phyloP scores from a whole-genome alignment of 306 rosid species.

The Potentilla sterilis region DNA sequence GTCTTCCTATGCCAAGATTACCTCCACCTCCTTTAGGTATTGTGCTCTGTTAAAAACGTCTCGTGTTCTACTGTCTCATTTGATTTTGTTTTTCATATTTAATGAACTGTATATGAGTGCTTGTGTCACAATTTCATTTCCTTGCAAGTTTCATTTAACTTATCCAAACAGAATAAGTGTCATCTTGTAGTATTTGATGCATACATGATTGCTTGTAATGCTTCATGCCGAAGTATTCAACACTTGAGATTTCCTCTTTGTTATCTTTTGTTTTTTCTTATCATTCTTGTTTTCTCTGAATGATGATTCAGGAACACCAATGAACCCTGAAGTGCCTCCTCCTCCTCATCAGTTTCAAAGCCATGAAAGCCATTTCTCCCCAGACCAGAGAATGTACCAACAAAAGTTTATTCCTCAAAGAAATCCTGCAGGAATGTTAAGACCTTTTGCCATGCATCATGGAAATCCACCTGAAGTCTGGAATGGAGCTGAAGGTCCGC shows the following conservation, averaged over 20 bases:
- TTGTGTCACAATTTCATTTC: not conserved
- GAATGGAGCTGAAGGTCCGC: constrained; percentile 47
- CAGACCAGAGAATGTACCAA: constrained; percentile 35
- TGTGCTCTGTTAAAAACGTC: not conserved
- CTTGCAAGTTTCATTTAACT: not conserved
- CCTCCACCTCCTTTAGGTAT: constrained; percentile 52
- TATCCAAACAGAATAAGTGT: not conserved
- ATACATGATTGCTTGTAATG: not conserved
- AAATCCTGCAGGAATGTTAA: constrained; percentile 27
- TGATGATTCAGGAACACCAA: constrained; percentile 44
- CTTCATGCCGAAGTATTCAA: not conserved
- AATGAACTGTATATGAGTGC: not conserved
- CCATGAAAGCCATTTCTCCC: constrained; percentile 28
- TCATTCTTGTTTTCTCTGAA: not conserved
- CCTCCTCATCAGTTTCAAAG: constrained; percentile 40
- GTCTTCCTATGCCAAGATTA: constrained; percentile 31
- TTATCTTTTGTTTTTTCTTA: not conserved
- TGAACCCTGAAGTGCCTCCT: constrained; percentile 43
- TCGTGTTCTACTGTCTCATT: not conserved
- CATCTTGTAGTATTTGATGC: not conserved
- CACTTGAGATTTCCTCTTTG: not conserved
- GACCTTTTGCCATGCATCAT: constrained; percentile 30
- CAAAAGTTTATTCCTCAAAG: constrained; percentile 30
- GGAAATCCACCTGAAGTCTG: constrained; percentile 33
- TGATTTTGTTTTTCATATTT: no score